A percentile compares a stretch with the other conserved stretches of the same genome.
phyloP scores from a whole-genome alignment of 495 filamentous ascomycete species.

The Podospora sp. region DNA sequence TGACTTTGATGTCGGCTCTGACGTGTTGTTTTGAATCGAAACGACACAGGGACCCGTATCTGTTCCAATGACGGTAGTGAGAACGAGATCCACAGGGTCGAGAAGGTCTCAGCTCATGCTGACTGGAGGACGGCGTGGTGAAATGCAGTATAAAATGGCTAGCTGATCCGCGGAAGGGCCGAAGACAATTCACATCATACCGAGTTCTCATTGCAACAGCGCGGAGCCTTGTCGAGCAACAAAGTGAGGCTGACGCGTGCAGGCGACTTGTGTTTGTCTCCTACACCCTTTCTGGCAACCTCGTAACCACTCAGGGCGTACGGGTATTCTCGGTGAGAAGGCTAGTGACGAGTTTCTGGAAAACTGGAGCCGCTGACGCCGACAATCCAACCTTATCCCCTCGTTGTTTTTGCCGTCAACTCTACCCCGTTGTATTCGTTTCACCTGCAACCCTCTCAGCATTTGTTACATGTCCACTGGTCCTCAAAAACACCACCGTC shows the following conservation, averaged over 20 bases:
- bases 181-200: not conserved
- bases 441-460: too few species aligned
- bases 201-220: not conserved
- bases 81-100: not conserved
- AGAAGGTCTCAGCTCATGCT: constrained; percentile 1
- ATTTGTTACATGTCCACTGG: too few species aligned
- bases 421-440: too few species aligned
- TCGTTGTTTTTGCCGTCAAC: not conserved
- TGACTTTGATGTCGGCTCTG: constrained; percentile 4
- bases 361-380: not conserved
- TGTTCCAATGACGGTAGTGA: not conserved
- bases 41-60: constrained; percentile 11
- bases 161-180: not conserved
- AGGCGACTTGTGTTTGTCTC: not conserved
- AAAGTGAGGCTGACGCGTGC: not conserved
- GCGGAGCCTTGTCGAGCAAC: not conserved
- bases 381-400: not conserved
- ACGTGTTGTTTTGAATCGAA: constrained; percentile 14
- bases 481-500: too few species aligned
- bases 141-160: not conserved
- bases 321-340: constrained; percentile 1
- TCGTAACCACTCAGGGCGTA: not conserved
- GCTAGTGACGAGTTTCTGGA: not conserved
- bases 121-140: not conserved
- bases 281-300: not conserved